Base-by-base conservation (phyloP, 371 early-diverging fungal genomes). In the Nematocida minor region DNA sequence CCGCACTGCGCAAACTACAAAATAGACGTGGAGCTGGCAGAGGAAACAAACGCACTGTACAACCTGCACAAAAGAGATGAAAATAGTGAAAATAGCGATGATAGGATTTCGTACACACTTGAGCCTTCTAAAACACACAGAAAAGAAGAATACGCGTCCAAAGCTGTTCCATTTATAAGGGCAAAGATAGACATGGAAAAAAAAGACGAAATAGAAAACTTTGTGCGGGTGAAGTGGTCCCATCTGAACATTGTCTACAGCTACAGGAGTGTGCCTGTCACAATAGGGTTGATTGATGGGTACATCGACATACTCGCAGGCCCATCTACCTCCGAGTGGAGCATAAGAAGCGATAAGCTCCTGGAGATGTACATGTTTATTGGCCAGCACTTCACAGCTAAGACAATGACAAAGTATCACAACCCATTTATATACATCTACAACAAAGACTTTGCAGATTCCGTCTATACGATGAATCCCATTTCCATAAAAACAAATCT, bases 301-400 rank as follows among this genome's bases (percentile, higher is more conserved):
- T 57, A 57, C 36, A 57, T 57, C n/a, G 57, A 57, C 27, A 36
- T 57, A 4, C 57, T 57, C 6, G 57, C 57, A 16, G 36, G 57
- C 27, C 57, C 57, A 31, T 7, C 57, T 9, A 16, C 34, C 11
- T 7, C 14, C 27, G 57, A 57, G 57, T 57, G 57, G 57, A 57
- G 57, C 34, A 57, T 57, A 9, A 7, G 57, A 9, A 57, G 57
- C 34, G 11, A 14, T 16, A 14, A n/a, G n/a, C n/a, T n/a, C n/a
- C n/a, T n/a, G n/a, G n/a, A n/a, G n/a, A n/a, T n/a, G n/a, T n/a
- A n/a, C n/a, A n/a, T n/a, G n/a, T n/a, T n/a, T n/a, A n/a, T n/a
- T n/a, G n/a, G n/a, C n/a, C n/a, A n/a, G n/a, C n/a, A n/a, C n/a
- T n/a, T n/a, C n/a, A n/a, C n/a, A n/a, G n/a, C n/a, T n/a, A n/a